Evolutionary conservation across 768 basidiomycete species (phyloP).

Genomic region (Phanerochaete carnosa): DNA sequence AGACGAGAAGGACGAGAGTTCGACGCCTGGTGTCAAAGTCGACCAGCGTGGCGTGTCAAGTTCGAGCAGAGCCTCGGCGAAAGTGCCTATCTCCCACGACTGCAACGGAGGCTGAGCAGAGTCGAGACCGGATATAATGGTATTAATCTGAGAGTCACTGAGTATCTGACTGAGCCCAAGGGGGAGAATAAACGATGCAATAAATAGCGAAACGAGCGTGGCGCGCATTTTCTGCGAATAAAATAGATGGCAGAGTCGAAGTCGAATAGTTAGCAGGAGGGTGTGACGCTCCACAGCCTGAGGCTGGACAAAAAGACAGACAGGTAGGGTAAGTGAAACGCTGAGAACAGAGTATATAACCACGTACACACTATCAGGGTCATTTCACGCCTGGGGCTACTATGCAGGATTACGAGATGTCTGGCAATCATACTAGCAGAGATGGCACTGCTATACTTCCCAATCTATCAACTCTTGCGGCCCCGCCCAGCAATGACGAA

Average conservation of each 20-base stretch:
- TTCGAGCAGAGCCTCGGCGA: slow-evolving; percentile 49
- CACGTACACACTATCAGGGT: no score
- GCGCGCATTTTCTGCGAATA: neutral
- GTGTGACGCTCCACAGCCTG: no score
- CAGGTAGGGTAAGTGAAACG: no score
- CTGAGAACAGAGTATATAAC: no score
- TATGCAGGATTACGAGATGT: no score
- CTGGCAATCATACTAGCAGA: no score
- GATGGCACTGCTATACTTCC: no score
- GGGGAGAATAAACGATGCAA: neutral
- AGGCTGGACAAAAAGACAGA: no score
- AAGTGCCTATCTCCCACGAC: slow-evolving; percentile 55
- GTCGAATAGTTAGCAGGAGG: neutral
- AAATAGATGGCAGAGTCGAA: no score
- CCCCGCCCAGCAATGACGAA: no score
- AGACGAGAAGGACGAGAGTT: slow-evolving; percentile 19
- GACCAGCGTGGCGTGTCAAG: slow-evolving; percentile 42
- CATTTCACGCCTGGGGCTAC: no score
- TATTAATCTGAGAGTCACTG: neutral
- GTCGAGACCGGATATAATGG: neutral
- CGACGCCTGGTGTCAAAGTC: slow-evolving; percentile 32
- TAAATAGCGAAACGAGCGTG: neutral
- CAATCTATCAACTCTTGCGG: no score
- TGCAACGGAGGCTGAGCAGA: slow-evolving; percentile 37
- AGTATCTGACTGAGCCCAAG: neutral